phyloP scores from a whole-genome alignment of 305 asterid species.

The Solanum chacoense region DNA sequence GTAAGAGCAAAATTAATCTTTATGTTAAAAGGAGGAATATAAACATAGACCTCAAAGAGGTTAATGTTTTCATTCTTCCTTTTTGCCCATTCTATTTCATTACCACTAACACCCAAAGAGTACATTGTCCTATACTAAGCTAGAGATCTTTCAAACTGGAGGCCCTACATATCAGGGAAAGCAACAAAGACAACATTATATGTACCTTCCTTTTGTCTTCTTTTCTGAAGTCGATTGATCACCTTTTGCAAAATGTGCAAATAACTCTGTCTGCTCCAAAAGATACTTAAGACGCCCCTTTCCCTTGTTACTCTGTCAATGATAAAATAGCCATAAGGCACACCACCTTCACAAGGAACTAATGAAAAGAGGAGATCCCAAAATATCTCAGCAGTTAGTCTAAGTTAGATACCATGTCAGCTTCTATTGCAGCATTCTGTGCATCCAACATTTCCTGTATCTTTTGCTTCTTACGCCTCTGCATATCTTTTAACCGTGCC shows the following conservation, averaged over 20 bases:
- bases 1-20: background rate
- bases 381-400: background rate
- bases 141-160: background rate
- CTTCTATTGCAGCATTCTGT: slow-evolving; percentile 90
- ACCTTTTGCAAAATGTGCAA: slow-evolving; percentile 97
- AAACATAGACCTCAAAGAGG: background rate
- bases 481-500: slow-evolving; percentile 71
- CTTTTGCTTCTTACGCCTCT: slow-evolving; percentile 72
- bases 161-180: background rate
- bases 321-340: background rate
- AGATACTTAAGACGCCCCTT: slow-evolving; percentile 91
- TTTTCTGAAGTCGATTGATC: slow-evolving; percentile 57
- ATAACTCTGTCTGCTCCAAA: slow-evolving; percentile 93
- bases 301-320: slow-evolving; percentile 81
- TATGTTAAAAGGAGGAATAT: background rate
- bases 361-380: background rate
- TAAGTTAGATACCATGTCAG: slow-evolving; percentile 67
- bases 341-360: slow-evolving; percentile 2
- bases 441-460: slow-evolving; percentile 77
- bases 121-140: background rate
- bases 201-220: slow-evolving; percentile 79
- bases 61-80: background rate
- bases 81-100: background rate
- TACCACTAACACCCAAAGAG: background rate
- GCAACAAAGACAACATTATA: background rate